phyloP scores from a whole-genome alignment of 2,329 filamentous ascomycete genomes.

The Phaeophleospora eucalypticola region DNA sequence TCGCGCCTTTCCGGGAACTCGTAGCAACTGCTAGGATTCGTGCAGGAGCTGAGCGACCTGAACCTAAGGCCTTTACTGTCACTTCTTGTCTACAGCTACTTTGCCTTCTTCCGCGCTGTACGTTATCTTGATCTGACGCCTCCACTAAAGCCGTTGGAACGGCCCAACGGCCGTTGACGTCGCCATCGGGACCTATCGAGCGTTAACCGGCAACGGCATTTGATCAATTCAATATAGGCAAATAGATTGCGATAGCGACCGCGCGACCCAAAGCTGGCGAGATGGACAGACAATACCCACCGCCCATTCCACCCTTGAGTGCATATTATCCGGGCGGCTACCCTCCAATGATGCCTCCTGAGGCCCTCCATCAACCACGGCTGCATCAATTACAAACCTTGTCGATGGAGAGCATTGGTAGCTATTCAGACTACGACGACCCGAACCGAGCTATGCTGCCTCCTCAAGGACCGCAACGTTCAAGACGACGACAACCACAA shows the following conservation, averaged over 20 bases:
- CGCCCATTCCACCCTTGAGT: slow-evolving; percentile 28
- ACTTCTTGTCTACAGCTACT: slow-evolving; percentile 2
- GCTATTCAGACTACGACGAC: slow-evolving; percentile 32
- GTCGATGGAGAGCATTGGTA: slow-evolving; percentile 32
- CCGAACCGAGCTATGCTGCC: slow-evolving; percentile 24
- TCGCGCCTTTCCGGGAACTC: slow-evolving; percentile 22
- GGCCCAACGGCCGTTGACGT: slow-evolving; percentile 13
- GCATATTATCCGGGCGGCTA: slow-evolving; percentile 30
- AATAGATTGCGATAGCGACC: slow-evolving; percentile 10
- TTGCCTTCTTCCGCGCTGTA: slow-evolving; percentile 17
- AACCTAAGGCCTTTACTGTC: slow-evolving; percentile 17
- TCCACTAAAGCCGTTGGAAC: slow-evolving; percentile 16
- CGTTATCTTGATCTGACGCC: slow-evolving; percentile 16
- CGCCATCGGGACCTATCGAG: slow-evolving; percentile 12
- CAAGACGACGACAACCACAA: slow-evolving; percentile 26
- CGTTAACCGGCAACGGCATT: slow-evolving; percentile 12
- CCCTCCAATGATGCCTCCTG: slow-evolving; percentile 29
- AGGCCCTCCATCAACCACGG: slow-evolving; percentile 23
- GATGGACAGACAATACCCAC: slow-evolving; percentile 30
- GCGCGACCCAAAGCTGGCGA: slow-evolving; percentile 8
- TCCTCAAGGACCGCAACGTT: slow-evolving; percentile 22
- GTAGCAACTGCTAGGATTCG: slow-evolving; percentile 17
- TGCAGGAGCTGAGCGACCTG: slow-evolving; percentile 19
- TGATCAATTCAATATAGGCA: slow-evolving; percentile 15
- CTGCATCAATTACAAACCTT: slow-evolving; percentile 31